Percentiles rank a stretch among this genome's conserved stretches.
phyloP scores from a whole-genome alignment of 208 protist species.

The Trypanosoma rangeli region DNA sequence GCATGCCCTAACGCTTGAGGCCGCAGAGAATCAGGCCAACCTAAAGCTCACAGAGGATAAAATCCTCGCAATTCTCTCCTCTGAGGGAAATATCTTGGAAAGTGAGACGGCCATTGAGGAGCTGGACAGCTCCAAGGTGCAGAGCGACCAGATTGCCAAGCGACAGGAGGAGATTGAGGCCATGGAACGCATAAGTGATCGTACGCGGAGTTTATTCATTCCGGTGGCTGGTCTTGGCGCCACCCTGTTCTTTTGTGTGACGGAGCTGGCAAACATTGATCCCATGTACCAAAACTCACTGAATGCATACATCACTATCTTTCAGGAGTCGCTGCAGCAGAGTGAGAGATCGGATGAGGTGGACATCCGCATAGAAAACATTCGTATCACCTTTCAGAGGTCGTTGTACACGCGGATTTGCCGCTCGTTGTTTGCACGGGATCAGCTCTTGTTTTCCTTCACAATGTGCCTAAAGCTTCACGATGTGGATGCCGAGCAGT shows the following conservation, averaged over 20 bases:
- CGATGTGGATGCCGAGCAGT: conserved; percentile 80
- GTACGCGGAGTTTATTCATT: conserved; percentile 93
- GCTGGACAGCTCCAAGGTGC: conserved; percentile 94
- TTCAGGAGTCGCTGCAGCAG: conserved; percentile 88
- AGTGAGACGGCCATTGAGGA: conserved; percentile 94
- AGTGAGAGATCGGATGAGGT: conserved; percentile 79
- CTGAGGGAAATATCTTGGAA: conserved; percentile 93
- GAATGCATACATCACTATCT: conserved; percentile 96
- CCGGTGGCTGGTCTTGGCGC: conserved; percentile 94
- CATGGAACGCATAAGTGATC: conserved; percentile 97
- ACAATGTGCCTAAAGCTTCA: conserved; percentile 94
- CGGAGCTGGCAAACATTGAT: conserved; percentile 95
- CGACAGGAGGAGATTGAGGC: conserved; percentile 94
- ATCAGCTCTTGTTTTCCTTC: conserved; percentile 95
- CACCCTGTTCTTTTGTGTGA: conserved; percentile 98
- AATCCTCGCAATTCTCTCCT: conserved; percentile 91
- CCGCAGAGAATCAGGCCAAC: conserved; percentile 86
- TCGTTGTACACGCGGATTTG: conserved; percentile 89
- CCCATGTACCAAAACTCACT: conserved; percentile 98
- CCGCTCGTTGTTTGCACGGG: conserved; percentile 92
- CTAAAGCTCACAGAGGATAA: conserved; percentile 90
- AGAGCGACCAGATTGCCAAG: conserved; percentile 94
- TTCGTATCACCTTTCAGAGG: conserved; percentile 84
- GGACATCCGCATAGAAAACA: conserved; percentile 75
- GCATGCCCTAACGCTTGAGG: conserved; percentile 91